Conservation (phyloP, 768 basidiomycete genomes). For the Kwoniella europaea region DNA sequence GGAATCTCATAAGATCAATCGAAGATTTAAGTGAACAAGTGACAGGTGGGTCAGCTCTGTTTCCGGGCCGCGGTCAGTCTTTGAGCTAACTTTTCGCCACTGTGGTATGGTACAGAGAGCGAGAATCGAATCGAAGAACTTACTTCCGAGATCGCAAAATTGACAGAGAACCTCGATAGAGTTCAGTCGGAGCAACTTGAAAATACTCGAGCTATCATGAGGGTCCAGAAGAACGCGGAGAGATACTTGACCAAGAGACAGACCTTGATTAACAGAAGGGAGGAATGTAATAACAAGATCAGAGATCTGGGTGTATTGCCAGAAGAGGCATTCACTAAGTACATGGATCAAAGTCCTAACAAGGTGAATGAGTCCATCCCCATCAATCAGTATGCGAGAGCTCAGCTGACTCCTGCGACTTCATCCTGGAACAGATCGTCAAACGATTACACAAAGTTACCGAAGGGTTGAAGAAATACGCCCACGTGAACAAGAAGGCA, state of each 20-base stretch:
- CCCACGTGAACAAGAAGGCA: constrained; percentile 99
- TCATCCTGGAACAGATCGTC: too few relatives aligned
- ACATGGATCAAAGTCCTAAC: constrained; percentile 72
- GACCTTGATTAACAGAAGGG: constrained; percentile 79
- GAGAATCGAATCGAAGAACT: constrained; percentile 68
- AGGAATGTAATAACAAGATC: constrained; percentile 93
- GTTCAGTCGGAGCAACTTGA: constrained; percentile 82
- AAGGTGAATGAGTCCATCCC: too few relatives aligned
- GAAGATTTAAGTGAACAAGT: constrained; percentile 63
- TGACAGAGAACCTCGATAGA: constrained; percentile 67
- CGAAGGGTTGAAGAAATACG: constrained; percentile 91
- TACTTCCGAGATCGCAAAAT: constrained; percentile 58
- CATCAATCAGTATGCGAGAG: too few relatives aligned
- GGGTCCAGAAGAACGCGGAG: constrained; percentile 93
- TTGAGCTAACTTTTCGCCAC: not conserved
- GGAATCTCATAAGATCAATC: constrained; percentile 70
- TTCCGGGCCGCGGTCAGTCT: not conserved
- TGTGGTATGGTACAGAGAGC: constrained; percentile 59
- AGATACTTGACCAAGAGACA: constrained; percentile 90
- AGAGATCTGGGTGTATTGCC: constrained; percentile 94
- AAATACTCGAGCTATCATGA: constrained; percentile 82
- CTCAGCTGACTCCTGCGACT: too few relatives aligned
- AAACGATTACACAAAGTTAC: constrained; percentile 92
- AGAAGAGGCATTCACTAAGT: constrained; percentile 96
- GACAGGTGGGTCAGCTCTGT: constrained; percentile 61